Evolutionary conservation across 163 green algal genomes (phyloP).

Genomic region (Coccomyxa subellipsoidea): DNA sequence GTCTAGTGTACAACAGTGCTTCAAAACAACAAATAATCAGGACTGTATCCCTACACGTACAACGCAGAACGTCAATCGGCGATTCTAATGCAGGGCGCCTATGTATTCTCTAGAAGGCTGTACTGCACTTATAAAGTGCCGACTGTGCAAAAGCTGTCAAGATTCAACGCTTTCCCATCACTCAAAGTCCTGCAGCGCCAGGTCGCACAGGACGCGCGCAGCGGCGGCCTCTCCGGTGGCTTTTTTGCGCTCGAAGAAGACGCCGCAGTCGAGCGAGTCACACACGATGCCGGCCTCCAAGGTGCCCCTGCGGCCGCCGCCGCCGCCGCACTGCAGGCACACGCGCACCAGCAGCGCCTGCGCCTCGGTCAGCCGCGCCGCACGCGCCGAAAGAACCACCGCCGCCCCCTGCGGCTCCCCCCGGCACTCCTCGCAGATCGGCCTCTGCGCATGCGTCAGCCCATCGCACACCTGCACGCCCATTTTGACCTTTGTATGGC

Average conservation of each 20-base stretch:
- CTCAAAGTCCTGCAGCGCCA: constrained; percentile 25
- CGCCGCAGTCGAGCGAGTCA: constrained; percentile 83
- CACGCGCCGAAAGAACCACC: constrained; percentile 43
- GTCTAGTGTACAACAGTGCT: no score
- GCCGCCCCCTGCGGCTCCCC: constrained; percentile 57
- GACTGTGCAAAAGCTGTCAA: no score
- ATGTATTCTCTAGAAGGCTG: no score
- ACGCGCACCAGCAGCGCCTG: constrained; percentile 27
- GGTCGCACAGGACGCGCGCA: constrained; percentile 39
- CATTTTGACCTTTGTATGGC: background rate
- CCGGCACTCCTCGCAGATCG: constrained; percentile 55
- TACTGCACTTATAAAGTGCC: no score
- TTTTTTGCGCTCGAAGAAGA: constrained; percentile 90
- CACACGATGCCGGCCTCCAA: constrained; percentile 68
- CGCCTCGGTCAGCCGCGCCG: constrained; percentile 39
- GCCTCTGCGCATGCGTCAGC: constrained; percentile 62
- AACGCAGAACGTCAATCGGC: no score
- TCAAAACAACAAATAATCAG: no score
- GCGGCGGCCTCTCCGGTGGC: constrained; percentile 49
- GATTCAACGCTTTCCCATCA: no score
- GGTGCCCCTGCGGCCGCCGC: constrained; percentile 15
- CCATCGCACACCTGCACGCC: constrained; percentile 68
- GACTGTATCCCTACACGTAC: no score
- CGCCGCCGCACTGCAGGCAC: constrained; percentile 71
- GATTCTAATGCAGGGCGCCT: no score